phyloP scores from a whole-genome alignment of 164 flowering plant genomes.

The Aristolochia contorta region DNA sequence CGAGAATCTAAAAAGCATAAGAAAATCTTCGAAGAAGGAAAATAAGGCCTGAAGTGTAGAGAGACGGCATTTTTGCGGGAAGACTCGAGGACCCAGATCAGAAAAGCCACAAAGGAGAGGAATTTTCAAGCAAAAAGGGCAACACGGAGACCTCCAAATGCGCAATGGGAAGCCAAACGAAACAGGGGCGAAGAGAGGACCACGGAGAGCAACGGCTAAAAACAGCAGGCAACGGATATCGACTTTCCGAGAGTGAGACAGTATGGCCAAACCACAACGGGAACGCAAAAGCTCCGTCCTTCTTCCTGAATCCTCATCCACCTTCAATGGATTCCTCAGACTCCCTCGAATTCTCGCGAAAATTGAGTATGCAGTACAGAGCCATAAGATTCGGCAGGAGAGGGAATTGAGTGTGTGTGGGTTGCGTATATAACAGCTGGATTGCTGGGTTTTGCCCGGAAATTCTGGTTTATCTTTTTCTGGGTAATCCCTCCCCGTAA shows the following conservation, averaged over 20 bases:
- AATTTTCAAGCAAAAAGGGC: not conserved
- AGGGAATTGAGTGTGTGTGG: not conserved
- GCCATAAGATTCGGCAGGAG: not conserved
- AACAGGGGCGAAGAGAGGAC: not conserved
- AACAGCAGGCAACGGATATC: too few species aligned
- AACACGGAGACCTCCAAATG: not conserved
- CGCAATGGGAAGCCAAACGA: not conserved
- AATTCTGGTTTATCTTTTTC: slow-evolving; percentile 4
- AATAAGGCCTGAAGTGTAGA: not conserved
- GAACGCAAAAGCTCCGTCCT: not conserved
- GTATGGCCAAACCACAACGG: too few species aligned
- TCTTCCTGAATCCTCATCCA: not conserved
- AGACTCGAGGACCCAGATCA: not conserved
- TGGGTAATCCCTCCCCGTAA: not conserved
- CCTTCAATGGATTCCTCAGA: slow-evolving; percentile 1
- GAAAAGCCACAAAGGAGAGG: slow-evolving; percentile 1
- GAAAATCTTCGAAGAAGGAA: not conserved
- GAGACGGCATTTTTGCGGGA: not conserved
- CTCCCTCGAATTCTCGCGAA: slow-evolving; percentile 4
- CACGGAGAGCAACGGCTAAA: too few species aligned
- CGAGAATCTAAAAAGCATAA: not conserved
- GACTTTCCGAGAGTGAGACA: too few species aligned
- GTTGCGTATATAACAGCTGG: slow-evolving; percentile 10
- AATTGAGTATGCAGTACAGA: slow-evolving; percentile 1
- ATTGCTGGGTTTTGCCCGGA: slow-evolving; percentile 8